Conservation (phyloP, 257 asterid species). For the Anisodus acutangulus region DNA sequence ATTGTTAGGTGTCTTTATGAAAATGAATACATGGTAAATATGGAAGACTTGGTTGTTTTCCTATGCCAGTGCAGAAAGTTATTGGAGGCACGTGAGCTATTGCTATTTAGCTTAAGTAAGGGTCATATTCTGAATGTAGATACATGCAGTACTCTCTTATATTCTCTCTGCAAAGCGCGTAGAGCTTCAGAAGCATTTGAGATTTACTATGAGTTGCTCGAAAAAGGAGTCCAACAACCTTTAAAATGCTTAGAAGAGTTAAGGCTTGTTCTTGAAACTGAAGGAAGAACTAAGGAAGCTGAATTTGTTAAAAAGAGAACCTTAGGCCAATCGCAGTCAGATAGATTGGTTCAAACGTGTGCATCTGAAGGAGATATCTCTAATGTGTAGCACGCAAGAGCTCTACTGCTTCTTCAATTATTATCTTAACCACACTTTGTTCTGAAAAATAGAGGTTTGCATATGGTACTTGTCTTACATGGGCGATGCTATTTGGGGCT, state of each 20-base stretch:
- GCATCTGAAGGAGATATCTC: neutral
- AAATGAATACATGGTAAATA: slow-evolving; percentile 56
- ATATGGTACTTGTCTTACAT: neutral
- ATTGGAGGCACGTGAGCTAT: slow-evolving; percentile 54
- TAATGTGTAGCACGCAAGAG: neutral
- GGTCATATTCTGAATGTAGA: slow-evolving; percentile 49
- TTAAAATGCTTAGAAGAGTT: slow-evolving; percentile 60
- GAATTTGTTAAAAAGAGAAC: slow-evolving; percentile 79
- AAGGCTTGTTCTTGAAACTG: slow-evolving; percentile 54
- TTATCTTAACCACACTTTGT: neutral
- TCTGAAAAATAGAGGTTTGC: neutral
- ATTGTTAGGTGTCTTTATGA: slow-evolving; percentile 53
- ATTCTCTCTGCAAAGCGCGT: slow-evolving; percentile 52
- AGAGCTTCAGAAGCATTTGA: slow-evolving; percentile 61
- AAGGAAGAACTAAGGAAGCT: slow-evolving; percentile 70
- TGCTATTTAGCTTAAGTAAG: slow-evolving; percentile 51
- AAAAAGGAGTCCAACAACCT: slow-evolving; percentile 58
- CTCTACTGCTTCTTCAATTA: neutral
- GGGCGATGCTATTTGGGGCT: neutral
- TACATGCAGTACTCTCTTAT: slow-evolving; percentile 46
- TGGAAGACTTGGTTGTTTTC: slow-evolving; percentile 54
- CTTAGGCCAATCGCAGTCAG: slow-evolving; percentile 25
- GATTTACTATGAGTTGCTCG: slow-evolving; percentile 69
- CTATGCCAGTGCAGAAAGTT: slow-evolving; percentile 60
- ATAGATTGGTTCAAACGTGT: slow-evolving; percentile 25